Evolutionary conservation across 768 basidiomycete species (phyloP), one percentile per base, ranked within the genome.

Genomic region (Phylloporus sp.): DNA sequence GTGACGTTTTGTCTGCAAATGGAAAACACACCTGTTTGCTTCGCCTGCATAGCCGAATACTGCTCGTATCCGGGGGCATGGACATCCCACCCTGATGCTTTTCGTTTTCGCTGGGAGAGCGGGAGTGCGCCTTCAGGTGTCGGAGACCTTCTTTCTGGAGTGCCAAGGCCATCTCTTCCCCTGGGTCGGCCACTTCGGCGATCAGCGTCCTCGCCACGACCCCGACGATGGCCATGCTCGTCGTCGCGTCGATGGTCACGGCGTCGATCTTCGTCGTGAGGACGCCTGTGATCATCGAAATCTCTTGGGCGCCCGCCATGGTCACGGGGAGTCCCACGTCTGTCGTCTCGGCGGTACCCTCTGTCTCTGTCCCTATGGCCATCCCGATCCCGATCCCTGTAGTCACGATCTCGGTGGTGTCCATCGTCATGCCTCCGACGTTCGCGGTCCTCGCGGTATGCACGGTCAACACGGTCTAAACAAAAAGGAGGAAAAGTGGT

Each of bases 41-140:
- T 99, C n/a, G 96, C 96, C 64, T 97, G 93, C 75, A 92, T 78
- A 14, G 95, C 92, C 5, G 85, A 86, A 58, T 96, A 90, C 56
- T 89, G 88, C 61, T 98, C 95, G 54, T 96, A 98, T 5, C 93
- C 93, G 4, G 90, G 87, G 15, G 94, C 90, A 66, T 92, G 87
- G 18, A 96, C 86, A 67, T 99, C 92, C 96, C 96, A 99, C 0
- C 90, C 89, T 36, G 90, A 92, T 6, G 90, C 87, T 58, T 89
- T 90, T 23, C 93, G 74, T 63, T 86, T 86, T 52, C 93, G 75
- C 62, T 97, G 90, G 8, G 86, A 85, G 52, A 99, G 69, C 0
- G 90, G 84, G 33, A 82, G 71, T 13, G 82, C 79, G 38, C 86
- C 88, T 60, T 90, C 84, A 0, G 96, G 96, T 9, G 95, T 98